Evolutionary conservation across 2,329 filamentous ascomycete species (phyloP), one percentile per base, ranked within the genome.

Genomic region (Neofusicoccum kwambonambiense): DNA sequence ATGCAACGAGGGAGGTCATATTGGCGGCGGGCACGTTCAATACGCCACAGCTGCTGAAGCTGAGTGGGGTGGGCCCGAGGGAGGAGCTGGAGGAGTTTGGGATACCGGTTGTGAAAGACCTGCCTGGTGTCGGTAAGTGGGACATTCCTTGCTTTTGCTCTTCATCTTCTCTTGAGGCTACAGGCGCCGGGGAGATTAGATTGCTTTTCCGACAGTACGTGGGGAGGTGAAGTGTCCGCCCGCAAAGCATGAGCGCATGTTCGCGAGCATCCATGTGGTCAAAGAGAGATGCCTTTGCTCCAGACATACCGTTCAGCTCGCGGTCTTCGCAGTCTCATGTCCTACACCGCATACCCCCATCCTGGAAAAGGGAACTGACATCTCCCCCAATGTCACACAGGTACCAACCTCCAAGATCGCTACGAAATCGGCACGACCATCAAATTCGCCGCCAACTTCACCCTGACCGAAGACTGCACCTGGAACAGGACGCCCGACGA

Each of bases 21-120:
- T 65, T 82, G 45, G 73, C 79, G 6, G 81, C 73, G 4, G 86
- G 86, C 5, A 82, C 85, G 1, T 89, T 85, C 74, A 87, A 89
- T 75, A 83, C 84, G 1, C 87, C 87, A 5, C 87, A 90, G 73
- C 75, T 90, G 2, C 83, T 90, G 11, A 86, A 88, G 76, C 81
- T 89, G 1, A 85, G 81, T 60, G 88, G 88, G 15, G 81, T 90
- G 35, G 87, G 88, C 0, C 86, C 86, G 0, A 70, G 74, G 9
- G 71, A 77, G 0, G 82, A 87, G 67, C 80, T 90, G 4, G 67
- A 79, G 17, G 77, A 78, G 58, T 81, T 84, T 69, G 75, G 78
- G 15, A 89, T 90, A 67, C 70, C 79, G 1, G 75, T 85, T 0
- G 68, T 88, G 17, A 78, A 82, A 4, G 81, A 89, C 67, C 83